Base-by-base conservation (phyloP, 75 land plant genomes). In the Adiantum capillusveneris region DNA sequence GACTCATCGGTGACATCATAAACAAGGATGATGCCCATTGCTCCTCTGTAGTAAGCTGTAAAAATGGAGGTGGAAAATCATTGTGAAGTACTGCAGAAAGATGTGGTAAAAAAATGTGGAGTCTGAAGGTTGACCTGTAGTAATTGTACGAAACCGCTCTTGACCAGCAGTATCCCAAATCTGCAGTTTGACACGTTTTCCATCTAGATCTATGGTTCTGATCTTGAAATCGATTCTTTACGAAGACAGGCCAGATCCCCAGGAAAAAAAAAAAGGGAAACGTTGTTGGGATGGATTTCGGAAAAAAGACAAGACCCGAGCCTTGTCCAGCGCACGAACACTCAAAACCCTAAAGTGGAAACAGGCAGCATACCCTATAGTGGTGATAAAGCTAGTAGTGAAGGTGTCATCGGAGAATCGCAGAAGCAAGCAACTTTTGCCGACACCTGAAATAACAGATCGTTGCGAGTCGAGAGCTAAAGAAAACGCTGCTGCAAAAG, bases 161-260 rank as follows among this genome's bases (percentile, higher is more conserved):
- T 81, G 87, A 26, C 87, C 87, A 67, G 87, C 87, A 19, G 87
- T 84, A 39, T 84, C 87, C 87, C 87, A 84, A 45, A 84, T 84
- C 42, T 84, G 87, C 25, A 84, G 77, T 34, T 84, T 84, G 59
- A 84, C 78, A 1, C 85, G 67, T 59, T 86, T 81, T 6, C 82
- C 79, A 72, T 84, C 87, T 44, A 84, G 73, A 61, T 83, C 86
- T 60, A 84, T 71, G 21, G 82, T 84, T 46, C 87, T 75, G 25
- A 84, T 82, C 75, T 84, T 84, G 52, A 82, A 84, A 64, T 84
- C 87, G 57, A 84, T 84, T 31, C 87, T 84, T 66, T 12, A 31
- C 6, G 29, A 11, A 60, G 34, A 62, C 6, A 48, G 18, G 20
- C 51, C 5, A 48, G 18, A 5, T 11, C 9, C 18, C 20, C 18